A percentile compares a stretch with the other conserved stretches of the same genome.
These are phyloP conservation scores for Komagataea norvegica DNA, from an alignment of 1,139 yeast species.

Conservation along the genomic window DNA sequence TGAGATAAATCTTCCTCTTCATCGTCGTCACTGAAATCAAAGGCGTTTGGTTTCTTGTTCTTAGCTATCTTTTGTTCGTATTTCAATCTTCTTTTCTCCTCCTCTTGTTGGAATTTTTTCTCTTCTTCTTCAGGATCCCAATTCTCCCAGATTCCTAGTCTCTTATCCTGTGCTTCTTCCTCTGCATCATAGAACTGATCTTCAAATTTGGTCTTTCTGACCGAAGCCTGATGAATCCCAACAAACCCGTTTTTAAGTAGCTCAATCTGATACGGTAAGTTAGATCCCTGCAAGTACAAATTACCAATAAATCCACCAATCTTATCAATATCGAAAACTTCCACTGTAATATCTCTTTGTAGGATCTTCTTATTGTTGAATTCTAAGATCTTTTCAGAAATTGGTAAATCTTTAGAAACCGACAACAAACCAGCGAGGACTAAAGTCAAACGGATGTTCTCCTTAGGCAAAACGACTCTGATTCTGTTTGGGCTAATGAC, in stretches of 20 bases:
- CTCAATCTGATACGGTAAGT: conserved; percentile 56
- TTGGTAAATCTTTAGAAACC: conserved; percentile 37
- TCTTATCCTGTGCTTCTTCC: conserved; percentile 49
- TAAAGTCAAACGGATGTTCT: conserved; percentile 62
- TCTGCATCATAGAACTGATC: conserved; percentile 57
- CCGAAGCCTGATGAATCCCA: conserved; percentile 61
- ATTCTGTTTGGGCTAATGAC: conserved; percentile 65
- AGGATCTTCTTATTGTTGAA: conserved; percentile 51
- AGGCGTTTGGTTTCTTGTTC: conserved; percentile 21
- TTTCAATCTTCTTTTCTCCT: conserved; percentile 25
- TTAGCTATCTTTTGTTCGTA: conserved; percentile 23
- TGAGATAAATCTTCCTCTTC: conserved; percentile 28
- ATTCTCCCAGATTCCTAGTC: conserved; percentile 63
- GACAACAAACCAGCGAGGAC: conserved; percentile 72
- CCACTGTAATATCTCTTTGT: conserved; percentile 72
- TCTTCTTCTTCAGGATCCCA: conserved; percentile 42
- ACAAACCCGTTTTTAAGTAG: conserved; percentile 64
- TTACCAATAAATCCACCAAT: conserved; percentile 81
- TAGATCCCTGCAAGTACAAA: conserved; percentile 48
- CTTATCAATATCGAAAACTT: conserved; percentile 66
- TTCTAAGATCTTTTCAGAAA: conserved; percentile 50
- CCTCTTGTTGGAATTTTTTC: conserved; percentile 28
- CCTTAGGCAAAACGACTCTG: conserved; percentile 64
- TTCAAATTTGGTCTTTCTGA: conserved; percentile 51
- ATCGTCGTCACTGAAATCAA: conserved; percentile 23